Evolutionary conservation across 352 stramenopile species (phyloP), one percentile per base, ranked within the genome.

Genomic region (Globisporangium camurandrum): DNA sequence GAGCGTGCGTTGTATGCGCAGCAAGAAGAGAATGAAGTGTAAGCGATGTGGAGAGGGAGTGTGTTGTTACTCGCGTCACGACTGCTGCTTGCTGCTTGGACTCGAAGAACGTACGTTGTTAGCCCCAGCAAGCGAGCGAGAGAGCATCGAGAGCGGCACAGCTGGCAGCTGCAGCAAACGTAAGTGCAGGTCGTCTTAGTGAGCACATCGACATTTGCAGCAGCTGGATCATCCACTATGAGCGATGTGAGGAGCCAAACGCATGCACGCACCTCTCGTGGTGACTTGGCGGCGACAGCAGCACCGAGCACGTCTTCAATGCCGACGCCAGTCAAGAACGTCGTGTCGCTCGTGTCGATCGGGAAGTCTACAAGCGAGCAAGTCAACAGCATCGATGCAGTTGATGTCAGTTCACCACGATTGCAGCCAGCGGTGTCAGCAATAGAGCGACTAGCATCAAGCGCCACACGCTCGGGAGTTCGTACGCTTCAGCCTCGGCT

Each of bases 251-350:
- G 8, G 30, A 34, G 8, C 14, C 30, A 34, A 7, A 34, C 3
- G 14, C 2, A 45, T 53, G 22, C 0, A 33, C 30, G 20, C 30
- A 34, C 71, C 58, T 83, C 65, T 19, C 51, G 54, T 27, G 46
- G 49, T 17, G 30, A 50, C 14, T 48, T 31, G 17, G 46, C 39
- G 9, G 52, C 54, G 12, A 60, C 49, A 2, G 55, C 57, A 14
- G 50, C 56, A 8, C 48, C 58, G 28, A 86, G 33, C 22, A 82
- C 56, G 41, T 85, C 74, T 60, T 87, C 78, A 39, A 89, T 83
- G 1, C 71, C 72, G 17, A 91, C 71, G 19, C 79, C 75, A 3
- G 79, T 91, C 40, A 91, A 49, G 34, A 88, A 91, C 4, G 76
- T 91, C n/a, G 72, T 66, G 52, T 91, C 74, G 17, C 62, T 78